Base-by-base conservation (phyloP, 2,329 filamentous ascomycete genomes). In the Aspergillus nomiae region DNA sequence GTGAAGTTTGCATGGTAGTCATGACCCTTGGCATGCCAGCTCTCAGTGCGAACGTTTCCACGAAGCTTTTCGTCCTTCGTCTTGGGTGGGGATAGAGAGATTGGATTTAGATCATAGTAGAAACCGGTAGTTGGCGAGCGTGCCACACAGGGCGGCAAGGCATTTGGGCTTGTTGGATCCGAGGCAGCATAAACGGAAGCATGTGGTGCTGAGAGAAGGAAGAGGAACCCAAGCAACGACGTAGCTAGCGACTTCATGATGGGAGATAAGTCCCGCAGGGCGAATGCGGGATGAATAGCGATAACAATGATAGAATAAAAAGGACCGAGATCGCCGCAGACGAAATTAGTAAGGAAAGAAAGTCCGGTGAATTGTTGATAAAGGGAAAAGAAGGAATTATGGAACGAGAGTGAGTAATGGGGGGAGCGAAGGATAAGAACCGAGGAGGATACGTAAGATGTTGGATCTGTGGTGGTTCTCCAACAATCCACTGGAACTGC, bases 81-180 rank as follows among this genome's bases (percentile, higher is more conserved):
- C 59, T 75, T 73, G 14, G 85, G 83, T 38, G 83, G 82, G 43
- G 77, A 78, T 58, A 88, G 75, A 34, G 82, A 83, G 66, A 90
- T 82, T 9, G 83, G 79, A 67, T 83, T 87, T 32, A 90, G 80
- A 71, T 90, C 87, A 77, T 88, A 89, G 79, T 87, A 89, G 60
- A 85, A 80, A 61, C 87, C 86, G 14, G 82, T 85, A n/a, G 81
- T 83, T 4, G 86, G 84, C 28, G 86, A 89, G 65, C 84, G 82
- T 61, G 87, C 84, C n/a, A 87, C 87, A 73, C 87, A 90, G 65
- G 87, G 84, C 60, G 83, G 81, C 51, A 79, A 74, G n/a, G 78
- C 70, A 64, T 83, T 73, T 46, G 71, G 63, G 73, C 82, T 75
- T 68, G 79, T 71, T 64, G 78, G 74, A 43, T 80, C 76, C 28